A percentile compares a stretch with the other conserved stretches of the same genome.
Evolutionary conservation across 1,284 basidiomycete species (phyloP).

Genomic region (Sporisorium exsertum): DNA sequence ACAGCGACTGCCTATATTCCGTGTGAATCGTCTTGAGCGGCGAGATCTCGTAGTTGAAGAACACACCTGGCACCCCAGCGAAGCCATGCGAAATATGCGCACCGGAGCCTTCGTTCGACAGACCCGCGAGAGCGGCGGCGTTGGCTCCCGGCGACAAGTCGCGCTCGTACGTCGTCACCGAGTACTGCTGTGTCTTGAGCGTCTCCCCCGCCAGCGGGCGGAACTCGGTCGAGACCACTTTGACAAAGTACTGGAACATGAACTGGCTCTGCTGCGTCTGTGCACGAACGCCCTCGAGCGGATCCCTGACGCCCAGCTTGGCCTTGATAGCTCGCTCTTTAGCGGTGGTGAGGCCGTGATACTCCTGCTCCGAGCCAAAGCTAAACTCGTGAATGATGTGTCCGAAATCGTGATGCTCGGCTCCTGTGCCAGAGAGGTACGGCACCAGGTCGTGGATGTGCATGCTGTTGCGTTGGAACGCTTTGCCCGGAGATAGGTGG

Average conservation of each 20-base stretch:
- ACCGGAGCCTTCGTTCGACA: conserved; percentile 59
- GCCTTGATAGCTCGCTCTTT: conserved; percentile 72
- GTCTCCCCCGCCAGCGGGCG: conserved; percentile 47
- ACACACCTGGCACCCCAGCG: conserved; percentile 73
- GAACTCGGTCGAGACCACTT: conserved; percentile 71
- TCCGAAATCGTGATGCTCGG: conserved; percentile 79
- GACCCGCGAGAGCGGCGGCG: conserved; percentile 31
- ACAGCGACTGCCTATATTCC: conserved; percentile 85
- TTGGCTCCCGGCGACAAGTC: conserved; percentile 72
- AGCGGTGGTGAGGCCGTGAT: conserved; percentile 31
- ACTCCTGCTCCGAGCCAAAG: conserved; percentile 72
- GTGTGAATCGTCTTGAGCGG: conserved; percentile 63
- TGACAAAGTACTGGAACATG: conserved; percentile 83
- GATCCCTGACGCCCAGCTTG: conserved; percentile 83
- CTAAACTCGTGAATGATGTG: conserved; percentile 85
- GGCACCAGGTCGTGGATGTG: conserved; percentile 94
- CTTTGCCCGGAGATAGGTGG: conserved; percentile 79
- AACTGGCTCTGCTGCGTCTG: conserved; percentile 72
- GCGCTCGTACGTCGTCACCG: conserved; percentile 93
- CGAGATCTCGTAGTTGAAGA: conserved; percentile 81
- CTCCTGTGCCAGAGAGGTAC: conserved; percentile 75
- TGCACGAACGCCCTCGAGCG: conserved; percentile 79
- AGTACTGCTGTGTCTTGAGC: conserved; percentile 88
- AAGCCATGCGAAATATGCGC: conserved; percentile 80
- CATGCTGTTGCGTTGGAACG: conserved; percentile 87